Evolutionary conservation across 2,329 filamentous ascomycete genomes (phyloP).

Genomic region (Mycosphaerella arachidis): DNA sequence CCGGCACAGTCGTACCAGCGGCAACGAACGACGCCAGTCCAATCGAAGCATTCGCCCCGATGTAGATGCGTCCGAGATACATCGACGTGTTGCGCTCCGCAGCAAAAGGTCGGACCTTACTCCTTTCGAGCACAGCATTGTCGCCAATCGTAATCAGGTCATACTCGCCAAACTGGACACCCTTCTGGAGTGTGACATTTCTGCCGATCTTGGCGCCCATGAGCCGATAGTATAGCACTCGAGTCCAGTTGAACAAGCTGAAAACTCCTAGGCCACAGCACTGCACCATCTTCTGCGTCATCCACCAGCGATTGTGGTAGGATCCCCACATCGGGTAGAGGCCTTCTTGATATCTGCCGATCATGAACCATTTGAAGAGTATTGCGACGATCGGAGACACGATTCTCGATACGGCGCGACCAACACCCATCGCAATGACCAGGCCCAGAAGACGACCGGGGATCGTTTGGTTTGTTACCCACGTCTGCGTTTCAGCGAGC

Average conservation of each 20-base stretch:
- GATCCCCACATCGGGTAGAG: constrained; percentile 57
- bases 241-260: constrained; percentile 37
- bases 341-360: constrained; percentile 51
- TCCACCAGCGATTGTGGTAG: constrained; percentile 58
- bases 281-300: constrained; percentile 51
- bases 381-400: constrained; percentile 48
- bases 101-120: constrained; percentile 51
- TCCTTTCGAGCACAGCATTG: constrained; percentile 45
- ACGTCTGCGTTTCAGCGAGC: constrained; percentile 39
- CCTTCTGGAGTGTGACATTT: constrained; percentile 45
- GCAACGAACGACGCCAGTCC: constrained; percentile 50
- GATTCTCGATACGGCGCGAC: constrained; percentile 39
- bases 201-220: constrained; percentile 53
- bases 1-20: constrained; percentile 47
- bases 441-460: constrained; percentile 49
- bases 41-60: constrained; percentile 47
- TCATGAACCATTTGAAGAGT: constrained; percentile 51
- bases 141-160: constrained; percentile 54
- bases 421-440: constrained; percentile 42
- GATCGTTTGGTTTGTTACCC: constrained; percentile 39
- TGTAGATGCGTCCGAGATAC: constrained; percentile 50
- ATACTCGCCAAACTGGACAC: constrained; percentile 50
- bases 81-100: constrained; percentile 56
- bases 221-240: constrained; percentile 47
- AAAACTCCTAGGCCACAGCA: constrained; percentile 49